Base-by-base conservation (phyloP, 352 stramenopile species). In the Phytophthora syringae region DNA sequence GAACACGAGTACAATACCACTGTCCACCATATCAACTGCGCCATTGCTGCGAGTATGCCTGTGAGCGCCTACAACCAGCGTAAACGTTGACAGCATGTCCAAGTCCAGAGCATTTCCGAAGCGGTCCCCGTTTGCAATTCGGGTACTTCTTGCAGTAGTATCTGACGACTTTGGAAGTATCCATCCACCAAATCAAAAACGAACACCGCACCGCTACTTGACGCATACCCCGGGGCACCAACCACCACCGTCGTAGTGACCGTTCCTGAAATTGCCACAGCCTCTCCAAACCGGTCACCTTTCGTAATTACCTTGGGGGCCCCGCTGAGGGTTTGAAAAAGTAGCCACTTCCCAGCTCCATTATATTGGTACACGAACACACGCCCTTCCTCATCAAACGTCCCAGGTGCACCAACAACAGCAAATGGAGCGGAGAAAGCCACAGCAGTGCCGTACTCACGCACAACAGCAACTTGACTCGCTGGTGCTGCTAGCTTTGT, bases 301-400 rank as follows among this genome's bases (percentile, higher is more conserved):
- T 39, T 55, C 0, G 68, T 63, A 13, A 60, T 63, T 28, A 62
- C 70, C 51, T 89, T 87, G 12, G 87, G 85, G 0, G 71, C 62
- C 5, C 76, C 60, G 5, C 67, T 86, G 13, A 95, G 57, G 0
- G 79, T 81, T 73, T 95, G 85, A 20, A 93, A 94, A 1, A 93
- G 71, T 4, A 57, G 56, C 86, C 86, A 95, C 0, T 55, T 64
- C 6, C 60, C 68, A 0, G 60, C 64, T 2, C 60, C 64, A 32
- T 84, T 88, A 63, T 73, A 91, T 47, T 90, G 75, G 55, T 96
- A 96, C 18, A 96, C 72, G 22, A 86, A 96, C 5, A 80, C 88
- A 20, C 84, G 82, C 0, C 88, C 86, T 58, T 88, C 49, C 42
- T 91, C 77, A 9, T 74, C 16, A 59, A 68, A 88, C 0, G 84